These are phyloP conservation scores for Phylloporus sp. DNA, from an alignment of 768 basidiomycete genomes.

Conservation along the genomic window DNA sequence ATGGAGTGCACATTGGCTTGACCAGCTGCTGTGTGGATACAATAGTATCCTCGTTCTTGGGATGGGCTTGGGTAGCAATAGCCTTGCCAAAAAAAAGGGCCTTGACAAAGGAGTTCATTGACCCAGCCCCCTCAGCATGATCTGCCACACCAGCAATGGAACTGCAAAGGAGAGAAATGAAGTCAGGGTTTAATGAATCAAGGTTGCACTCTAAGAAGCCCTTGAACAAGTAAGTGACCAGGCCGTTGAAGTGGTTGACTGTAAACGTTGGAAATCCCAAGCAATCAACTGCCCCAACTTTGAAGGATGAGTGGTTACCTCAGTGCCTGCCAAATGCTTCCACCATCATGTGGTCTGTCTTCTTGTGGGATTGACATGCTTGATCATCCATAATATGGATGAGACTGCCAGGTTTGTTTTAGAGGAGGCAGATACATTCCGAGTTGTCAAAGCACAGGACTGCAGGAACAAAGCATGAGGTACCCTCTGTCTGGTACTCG, in stretches of 20 bases:
- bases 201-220: conserved; percentile 85
- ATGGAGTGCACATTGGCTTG: conserved; percentile 92
- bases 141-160: conserved; percentile 33
- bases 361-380: conserved; percentile 59
- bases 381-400: conserved; percentile 49
- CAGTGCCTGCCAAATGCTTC: too few species aligned
- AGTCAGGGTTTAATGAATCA: conserved; percentile 88
- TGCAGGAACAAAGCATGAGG: too few species aligned
- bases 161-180: conserved; percentile 83
- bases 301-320: too few species aligned
- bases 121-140: conserved; percentile 65
- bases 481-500: too few species aligned
- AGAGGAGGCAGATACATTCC: too few species aligned
- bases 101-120: conserved; percentile 87
- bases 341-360: conserved; percentile 50
- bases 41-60: conserved; percentile 90
- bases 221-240: conserved; percentile 89
- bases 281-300: too few species aligned
- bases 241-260: conserved; percentile 85
- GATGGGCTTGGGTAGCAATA: conserved; percentile 90
- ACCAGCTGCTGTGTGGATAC: conserved; percentile 91
- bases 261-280: conserved; percentile 51
- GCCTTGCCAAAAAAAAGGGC: conserved; percentile 83
- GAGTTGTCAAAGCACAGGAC: too few species aligned
- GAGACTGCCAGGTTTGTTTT: too few species aligned